Evolutionary conservation across 805 yeast genomes (phyloP), one percentile per base, ranked within the genome.

Genomic region (Hanseniaspora jakobsenii): DNA sequence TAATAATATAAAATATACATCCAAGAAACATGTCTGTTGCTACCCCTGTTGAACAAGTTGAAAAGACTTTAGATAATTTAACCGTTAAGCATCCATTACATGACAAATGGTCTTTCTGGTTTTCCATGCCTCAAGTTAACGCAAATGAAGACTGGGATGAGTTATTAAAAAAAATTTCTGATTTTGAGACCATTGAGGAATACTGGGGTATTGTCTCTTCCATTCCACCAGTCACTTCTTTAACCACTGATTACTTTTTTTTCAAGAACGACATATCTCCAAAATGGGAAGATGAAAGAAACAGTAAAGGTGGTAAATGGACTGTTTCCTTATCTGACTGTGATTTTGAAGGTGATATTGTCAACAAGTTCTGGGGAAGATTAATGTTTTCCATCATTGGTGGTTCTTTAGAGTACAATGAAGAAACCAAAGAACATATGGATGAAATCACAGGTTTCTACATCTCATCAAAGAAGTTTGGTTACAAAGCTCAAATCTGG

Each of bases 161-260:
- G 58, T 72, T 86, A 52, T 72, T 91, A 59, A 86, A 86, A 68
- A 93, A 95, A 47, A 93, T 91, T 41, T 89, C 86, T 54, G 76
- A 93, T 19, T 85, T 91, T 56, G 73, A 78, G 45, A 77, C 95
- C n/a, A 97, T 91, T 42, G 98, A 91, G 69, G 96, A 89, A 64
- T 91, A 91, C 69, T 91, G 98, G 98, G 98, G 97, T 21, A 81
- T 89, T 53, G 82, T 77, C 71, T 87, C 91, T 65, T 81, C 93
- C 34, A 79, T 91, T 55, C 97, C 97, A 53, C 77, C 77, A 55
- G 95, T 94, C 41, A 75, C 77, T 51, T 95, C 86, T 60, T 72
- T 91, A 60, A 83, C 79, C 65, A 82, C 95, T 10, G 97, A 91
- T 66, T 89, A 89, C 67, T 94, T 91, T 63, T 75, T 89, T 58